Evolutionary conservation across 2,329 filamentous ascomycete species (phyloP), one percentile per base, ranked within the genome.

Genomic region (Elsinoe ampelina): DNA sequence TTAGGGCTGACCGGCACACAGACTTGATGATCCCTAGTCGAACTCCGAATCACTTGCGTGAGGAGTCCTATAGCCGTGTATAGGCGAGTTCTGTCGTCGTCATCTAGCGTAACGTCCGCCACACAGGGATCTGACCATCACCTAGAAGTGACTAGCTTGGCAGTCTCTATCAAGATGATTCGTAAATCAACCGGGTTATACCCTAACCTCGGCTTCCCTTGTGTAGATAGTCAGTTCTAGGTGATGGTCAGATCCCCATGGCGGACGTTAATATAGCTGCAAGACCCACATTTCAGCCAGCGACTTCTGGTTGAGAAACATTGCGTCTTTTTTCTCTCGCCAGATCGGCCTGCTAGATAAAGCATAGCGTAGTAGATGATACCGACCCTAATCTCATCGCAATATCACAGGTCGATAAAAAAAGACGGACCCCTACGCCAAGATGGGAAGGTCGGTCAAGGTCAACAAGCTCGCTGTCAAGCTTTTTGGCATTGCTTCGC

Each of bases 401-500:
- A 34, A 34, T 34, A 17, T n/a, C n/a, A 50, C 45, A n/a, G 45
- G 45, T 26, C 26, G 20, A 36, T 30, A 13, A 12, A 12, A n/a
- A 34, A 34, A n/a, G 22, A 11, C 5, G 32, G 15, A 15, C 26
- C 36, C 32, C 20, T n/a, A 39, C 22, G 48, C 48, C 48, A 52
- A 52, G 48, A 26, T 52, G 48, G 48, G 48, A 52, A 52, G 48
- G 48, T 52, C 15, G 48, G 35, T 52, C 48, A 52, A 52, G 48
- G 34, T 39, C 34, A 12, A 19, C 48, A 52, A 52, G 48, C 48
- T 52, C 15, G 8, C 10, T 10, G 15, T 20, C 48, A 52, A 52
- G 48, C 48, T 52, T 52, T 52, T 52, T 39, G 48, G 48, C 35
- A 52, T 38, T 52, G 48, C 48, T 52, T 52, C 48, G 48, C 48